Conservation (phyloP, 768 basidiomycete genomes). For the Tylopilus vinaceipallidus region DNA sequence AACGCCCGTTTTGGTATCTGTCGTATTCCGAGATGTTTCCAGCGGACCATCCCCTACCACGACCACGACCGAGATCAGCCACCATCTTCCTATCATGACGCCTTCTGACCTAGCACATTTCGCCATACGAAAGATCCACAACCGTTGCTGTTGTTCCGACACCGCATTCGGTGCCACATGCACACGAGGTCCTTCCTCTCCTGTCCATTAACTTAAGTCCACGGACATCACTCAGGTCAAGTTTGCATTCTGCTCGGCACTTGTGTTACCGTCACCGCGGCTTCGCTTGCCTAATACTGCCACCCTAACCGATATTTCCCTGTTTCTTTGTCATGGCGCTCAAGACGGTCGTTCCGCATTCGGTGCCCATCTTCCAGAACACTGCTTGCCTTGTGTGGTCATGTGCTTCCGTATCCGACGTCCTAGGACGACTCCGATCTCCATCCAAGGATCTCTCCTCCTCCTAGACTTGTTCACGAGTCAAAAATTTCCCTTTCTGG, state of each 20-base stretch:
- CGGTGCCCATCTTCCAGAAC: constrained; percentile 24
- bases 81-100: constrained; percentile 4
- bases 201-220: constrained; percentile 39
- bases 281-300: constrained; percentile 33
- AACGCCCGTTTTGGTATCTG: constrained; percentile 19
- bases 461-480: constrained; percentile 13
- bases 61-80: constrained; percentile 16
- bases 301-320: constrained; percentile 32
- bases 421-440: constrained; percentile 17
- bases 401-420: constrained; percentile 15
- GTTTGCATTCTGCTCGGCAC: constrained; percentile 33
- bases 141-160: constrained; percentile 25
- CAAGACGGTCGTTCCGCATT: constrained; percentile 25
- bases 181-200: constrained; percentile 35
- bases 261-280: constrained; percentile 37
- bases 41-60: background rate
- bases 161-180: constrained; percentile 33
- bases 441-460: constrained; percentile 16
- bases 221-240: constrained; percentile 35
- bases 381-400: constrained; percentile 6
- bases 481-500: constrained; percentile 22
- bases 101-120: constrained; percentile 11
- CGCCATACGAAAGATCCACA: constrained; percentile 20
- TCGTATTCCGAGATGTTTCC: constrained; percentile 10
- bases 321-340: constrained; percentile 31